Evolutionary conservation across 2,329 filamentous ascomycete genomes (phyloP), one percentile per base, ranked within the genome.

Genomic region (Ampelomyces quisqualis): DNA sequence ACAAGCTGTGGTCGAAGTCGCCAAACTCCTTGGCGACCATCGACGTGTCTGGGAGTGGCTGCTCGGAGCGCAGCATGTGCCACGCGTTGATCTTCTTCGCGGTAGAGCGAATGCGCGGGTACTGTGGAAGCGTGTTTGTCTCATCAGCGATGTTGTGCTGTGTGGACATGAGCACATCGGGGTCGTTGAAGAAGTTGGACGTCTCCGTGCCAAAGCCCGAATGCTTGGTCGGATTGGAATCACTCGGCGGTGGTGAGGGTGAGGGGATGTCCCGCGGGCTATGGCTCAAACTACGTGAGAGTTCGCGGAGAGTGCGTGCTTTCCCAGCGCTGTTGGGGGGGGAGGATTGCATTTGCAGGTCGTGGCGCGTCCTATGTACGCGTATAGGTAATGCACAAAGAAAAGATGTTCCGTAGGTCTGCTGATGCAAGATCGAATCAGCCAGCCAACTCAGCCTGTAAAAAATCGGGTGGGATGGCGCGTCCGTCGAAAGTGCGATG

Each of bases 1-100:
- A 63, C 8, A 60, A 40, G 40, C 68, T 65, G 13, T 74, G 71
- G 20, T 69, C 64, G 43, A 71, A 71, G 46, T 71, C 68, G 21
- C 53, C 49, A 32, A 71, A 71, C 23, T 68, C 56, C 32, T 64
- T 68, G 47, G 65, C 62, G 17, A 70, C 59, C 57, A 68, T 64
- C 10, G 67, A 70, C 4, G 66, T 70, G 36, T 68, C 60, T 2
- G 57, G 59, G 31, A 61, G 54, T 14, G 55, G 52, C 15, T 55
- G 60, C 40, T 71, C 68, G 3, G 65, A 63, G 31, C 51, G 56
- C 11, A 59, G 54, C 13, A 60, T 57, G 36, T 67, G 66, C 59
- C 67, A 72, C 11, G 63, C 55, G 40, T 53, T 66, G 57, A 59
- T 51, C 44, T 68, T 66, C 51, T 69, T 68, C 10, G 65, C 67